phyloP scores from a whole-genome alignment of 306 rosid genomes.

The Prunus persica region DNA sequence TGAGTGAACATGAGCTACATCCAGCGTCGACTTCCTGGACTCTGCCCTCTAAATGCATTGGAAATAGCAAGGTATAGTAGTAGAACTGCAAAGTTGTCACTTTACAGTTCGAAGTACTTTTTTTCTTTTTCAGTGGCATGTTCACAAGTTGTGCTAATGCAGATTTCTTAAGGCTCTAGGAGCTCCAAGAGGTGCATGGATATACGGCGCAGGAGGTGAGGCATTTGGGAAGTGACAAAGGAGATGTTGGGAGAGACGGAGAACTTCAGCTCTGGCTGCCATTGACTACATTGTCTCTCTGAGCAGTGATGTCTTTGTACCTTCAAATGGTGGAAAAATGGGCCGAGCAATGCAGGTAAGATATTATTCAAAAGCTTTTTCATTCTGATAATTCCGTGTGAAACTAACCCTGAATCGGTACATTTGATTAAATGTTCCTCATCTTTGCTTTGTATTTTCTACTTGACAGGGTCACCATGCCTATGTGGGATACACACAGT shows the following conservation, averaged over 20 bases:
- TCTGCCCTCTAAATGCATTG: slow-evolving; percentile 50
- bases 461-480: slow-evolving; percentile 47
- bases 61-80: slow-evolving; percentile 45
- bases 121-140: no score
- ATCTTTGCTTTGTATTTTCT: neutral
- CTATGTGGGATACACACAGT: slow-evolving; percentile 46
- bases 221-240: slow-evolving; percentile 50
- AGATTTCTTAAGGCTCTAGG: slow-evolving; percentile 57
- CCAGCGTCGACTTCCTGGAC: slow-evolving; percentile 39
- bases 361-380: neutral
- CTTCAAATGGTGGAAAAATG: slow-evolving; percentile 58
- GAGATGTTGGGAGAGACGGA: slow-evolving; percentile 39
- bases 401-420: neutral
- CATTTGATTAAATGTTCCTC: neutral
- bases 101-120: no score
- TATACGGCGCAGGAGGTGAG: slow-evolving; percentile 57
- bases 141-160: neutral
- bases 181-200: slow-evolving; percentile 37
- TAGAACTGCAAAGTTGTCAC: no score
- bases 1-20: slow-evolving; percentile 36
- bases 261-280: slow-evolving; percentile 59
- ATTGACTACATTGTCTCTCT: slow-evolving; percentile 53
- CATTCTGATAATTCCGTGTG: neutral
- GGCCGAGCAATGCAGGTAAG: slow-evolving; percentile 54
- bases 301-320: slow-evolving; percentile 50